phyloP scores from a whole-genome alignment of 306 rosid species.

The Cyclanthera cordifolia region DNA sequence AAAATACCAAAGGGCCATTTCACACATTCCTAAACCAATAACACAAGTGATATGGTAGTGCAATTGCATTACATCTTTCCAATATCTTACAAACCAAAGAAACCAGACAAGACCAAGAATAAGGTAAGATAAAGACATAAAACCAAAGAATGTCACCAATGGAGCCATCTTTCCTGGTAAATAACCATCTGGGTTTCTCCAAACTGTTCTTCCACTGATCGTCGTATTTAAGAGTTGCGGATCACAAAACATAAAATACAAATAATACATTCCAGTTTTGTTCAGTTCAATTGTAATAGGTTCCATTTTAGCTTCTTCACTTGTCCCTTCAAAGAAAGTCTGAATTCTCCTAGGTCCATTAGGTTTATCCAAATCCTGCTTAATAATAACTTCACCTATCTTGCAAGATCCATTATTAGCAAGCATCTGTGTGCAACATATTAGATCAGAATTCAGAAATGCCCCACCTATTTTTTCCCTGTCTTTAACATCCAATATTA shows the following conservation, averaged over 20 bases:
- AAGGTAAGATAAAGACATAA: conserved; percentile 76
- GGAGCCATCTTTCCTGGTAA: conserved; percentile 86
- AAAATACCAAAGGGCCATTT: conserved; percentile 92
- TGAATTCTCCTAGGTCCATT: conserved; percentile 48
- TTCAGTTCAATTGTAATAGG: conserved; percentile 27
- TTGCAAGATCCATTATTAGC: conserved; percentile 32
- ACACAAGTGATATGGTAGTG: conserved; percentile 82
- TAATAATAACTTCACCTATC: conserved; percentile 61
- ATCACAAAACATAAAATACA: conserved; percentile 81
- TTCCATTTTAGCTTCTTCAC: conserved; percentile 27
- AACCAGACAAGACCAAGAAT: conserved; percentile 72
- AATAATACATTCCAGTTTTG: conserved; percentile 77
- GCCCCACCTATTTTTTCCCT: conserved; percentile 57
- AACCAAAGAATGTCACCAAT: conserved; percentile 59
- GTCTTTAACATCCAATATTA: conserved; percentile 63
- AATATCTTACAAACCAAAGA: conserved; percentile 61
- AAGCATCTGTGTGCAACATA: conserved; percentile 51
- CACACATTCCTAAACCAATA: conserved; percentile 88
- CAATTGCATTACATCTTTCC: conserved; percentile 71
- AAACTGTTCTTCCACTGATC: conserved; percentile 61
- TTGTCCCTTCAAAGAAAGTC: conserved; percentile 51
- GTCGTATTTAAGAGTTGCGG: conserved; percentile 48
- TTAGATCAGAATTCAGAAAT: conserved; percentile 37
- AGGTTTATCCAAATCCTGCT: conserved; percentile 29
- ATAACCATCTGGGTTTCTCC: conserved; percentile 83